Conservation (phyloP, 2,329 filamentous ascomycete genomes). For the Gremmenia infestans region DNA sequence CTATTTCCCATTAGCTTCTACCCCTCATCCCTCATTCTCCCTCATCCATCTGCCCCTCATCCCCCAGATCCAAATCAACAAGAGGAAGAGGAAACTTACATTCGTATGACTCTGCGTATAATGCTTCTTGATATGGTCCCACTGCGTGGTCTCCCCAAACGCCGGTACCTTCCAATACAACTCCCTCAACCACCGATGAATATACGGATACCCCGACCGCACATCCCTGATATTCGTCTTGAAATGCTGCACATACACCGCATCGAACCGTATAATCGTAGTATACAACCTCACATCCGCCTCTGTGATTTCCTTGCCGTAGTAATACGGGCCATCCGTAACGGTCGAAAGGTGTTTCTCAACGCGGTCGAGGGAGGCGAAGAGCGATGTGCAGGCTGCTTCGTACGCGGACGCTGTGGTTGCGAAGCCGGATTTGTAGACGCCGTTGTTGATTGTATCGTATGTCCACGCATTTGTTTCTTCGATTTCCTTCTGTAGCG, state of each 20-base stretch:
- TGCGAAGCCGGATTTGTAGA: slow-evolving; percentile 77
- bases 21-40: not conserved
- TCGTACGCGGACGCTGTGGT: slow-evolving; percentile 81
- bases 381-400: slow-evolving; percentile 63
- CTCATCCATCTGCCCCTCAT: slow-evolving; percentile 23
- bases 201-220: slow-evolving; percentile 47
- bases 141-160: slow-evolving; percentile 43
- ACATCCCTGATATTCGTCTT: slow-evolving; percentile 55
- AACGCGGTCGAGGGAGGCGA: slow-evolving; percentile 69
- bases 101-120: slow-evolving; percentile 78
- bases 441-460: slow-evolving; percentile 64
- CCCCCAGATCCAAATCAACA: slow-evolving; percentile 32
- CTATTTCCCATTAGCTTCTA: slow-evolving; percentile 43
- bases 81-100: slow-evolving; percentile 22
- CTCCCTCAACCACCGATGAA: slow-evolving; percentile 62
- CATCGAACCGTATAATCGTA: slow-evolving; percentile 62
- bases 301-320: slow-evolving; percentile 72
- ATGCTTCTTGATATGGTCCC: slow-evolving; percentile 64
- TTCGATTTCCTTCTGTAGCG: slow-evolving; percentile 64
- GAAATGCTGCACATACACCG: slow-evolving; percentile 80
- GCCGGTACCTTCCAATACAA: slow-evolving; percentile 65
- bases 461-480: slow-evolving; percentile 78
- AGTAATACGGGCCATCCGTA: slow-evolving; percentile 62
- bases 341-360: slow-evolving; percentile 59
- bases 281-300: slow-evolving; percentile 70